Evolutionary conservation across 257 asterid genomes (phyloP).

Genomic region (Striga asiatica): DNA sequence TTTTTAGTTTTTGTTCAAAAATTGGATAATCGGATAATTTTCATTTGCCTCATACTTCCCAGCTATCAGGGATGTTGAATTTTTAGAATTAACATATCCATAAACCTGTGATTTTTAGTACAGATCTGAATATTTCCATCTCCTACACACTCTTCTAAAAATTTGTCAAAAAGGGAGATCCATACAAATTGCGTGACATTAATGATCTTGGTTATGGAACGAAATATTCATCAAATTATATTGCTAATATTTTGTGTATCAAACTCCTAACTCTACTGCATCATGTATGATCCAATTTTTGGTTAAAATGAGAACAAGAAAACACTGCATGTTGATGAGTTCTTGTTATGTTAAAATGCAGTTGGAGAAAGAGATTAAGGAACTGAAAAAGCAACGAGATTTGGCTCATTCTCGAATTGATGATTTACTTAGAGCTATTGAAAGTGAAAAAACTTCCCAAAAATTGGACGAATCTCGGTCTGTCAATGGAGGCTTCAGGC

Average conservation of each 20-base stretch:
- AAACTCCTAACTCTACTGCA: not conserved
- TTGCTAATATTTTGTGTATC: not conserved
- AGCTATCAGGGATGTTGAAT: not conserved
- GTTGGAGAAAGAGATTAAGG: constrained; percentile 88
- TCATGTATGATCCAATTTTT: not conserved
- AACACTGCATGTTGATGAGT: no score
- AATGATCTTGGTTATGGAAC: not conserved
- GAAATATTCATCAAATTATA: not conserved
- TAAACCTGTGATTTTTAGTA: not conserved
- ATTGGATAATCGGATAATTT: not conserved
- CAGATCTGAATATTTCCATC: not conserved
- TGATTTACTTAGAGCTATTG: constrained; percentile 38
- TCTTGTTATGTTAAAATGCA: constrained; percentile 33
- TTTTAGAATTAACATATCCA: not conserved
- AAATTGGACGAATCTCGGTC: constrained; percentile 19
- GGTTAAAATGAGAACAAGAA: no score
- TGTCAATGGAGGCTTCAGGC: constrained; percentile 13
- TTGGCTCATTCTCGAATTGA: constrained; percentile 69
- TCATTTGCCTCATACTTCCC: not conserved
- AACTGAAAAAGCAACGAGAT: constrained; percentile 61
- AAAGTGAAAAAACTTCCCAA: constrained; percentile 28
- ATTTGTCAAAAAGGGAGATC: not conserved
- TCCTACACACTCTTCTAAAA: not conserved
- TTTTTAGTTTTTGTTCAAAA: not conserved
- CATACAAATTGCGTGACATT: not conserved